Base-by-base conservation (phyloP, 805 yeast species). In the Spathaspora arborariae region DNA sequence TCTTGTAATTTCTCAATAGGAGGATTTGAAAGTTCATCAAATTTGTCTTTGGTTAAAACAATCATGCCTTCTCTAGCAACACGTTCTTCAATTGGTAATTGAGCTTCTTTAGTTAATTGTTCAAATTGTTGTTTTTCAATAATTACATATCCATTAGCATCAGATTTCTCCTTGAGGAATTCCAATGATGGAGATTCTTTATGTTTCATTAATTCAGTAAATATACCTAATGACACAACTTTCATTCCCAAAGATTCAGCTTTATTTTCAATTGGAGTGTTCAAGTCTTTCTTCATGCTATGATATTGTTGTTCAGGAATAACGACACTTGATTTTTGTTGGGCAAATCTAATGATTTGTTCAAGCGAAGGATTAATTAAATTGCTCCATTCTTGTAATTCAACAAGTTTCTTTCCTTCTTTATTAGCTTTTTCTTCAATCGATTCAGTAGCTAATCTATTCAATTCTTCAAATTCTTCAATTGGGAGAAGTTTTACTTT, bases 171-270 rank as follows among this genome's bases (percentile, higher is more conserved):
- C 35, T 54, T 56, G 5, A 35, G 42, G 26, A 39, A 22, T 20
- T 56, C 61, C 24, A 20, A 41, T 30, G 50, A 42, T 11, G 62
- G 64, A 2, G 40, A 38, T 33, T 53, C 51, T 8, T 53, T 48
- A 1, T 49, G 45, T 3, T 44, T 44, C 37, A 41, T 50, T 49
- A 61, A 50, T 8, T 47, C 46, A 21, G 46, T 44, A 35, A 51
- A 48, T 21, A 49, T 45, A 9, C 38, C 47, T 9, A 20, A 39
- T 16, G 51, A 40, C 7, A 58, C 42, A 8, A 62, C 37, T 26
- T 51, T 45, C 9, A 49, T 38, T 11, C 51, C 49, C 5, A 39
- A 35, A 20, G 45, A 34, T 21, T 43, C 30, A 3, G 52, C 52
- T 35, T 39, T 41, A 2, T 43, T 41, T 16, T 54, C 51, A 13